Evolutionary conservation across 352 stramenopile species (phyloP).

Genomic region (Phytophthora lateralis): DNA sequence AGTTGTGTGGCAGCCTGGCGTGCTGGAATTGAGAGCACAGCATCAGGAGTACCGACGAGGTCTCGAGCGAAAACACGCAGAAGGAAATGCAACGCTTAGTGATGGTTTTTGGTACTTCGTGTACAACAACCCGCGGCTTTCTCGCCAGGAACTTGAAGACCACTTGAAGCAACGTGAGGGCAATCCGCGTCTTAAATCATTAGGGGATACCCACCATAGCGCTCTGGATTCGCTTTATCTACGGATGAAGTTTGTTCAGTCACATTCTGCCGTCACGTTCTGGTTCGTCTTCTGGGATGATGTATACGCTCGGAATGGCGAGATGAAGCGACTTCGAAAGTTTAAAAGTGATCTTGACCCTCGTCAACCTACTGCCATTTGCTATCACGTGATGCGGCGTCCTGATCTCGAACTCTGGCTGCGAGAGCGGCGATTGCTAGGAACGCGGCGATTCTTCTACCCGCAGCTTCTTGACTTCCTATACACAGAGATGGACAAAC

Average conservation of each 20-base stretch:
- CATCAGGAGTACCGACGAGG: conserved; percentile 32
- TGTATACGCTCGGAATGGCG: conserved; percentile 42
- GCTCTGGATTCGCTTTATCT: conserved; percentile 45
- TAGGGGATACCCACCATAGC: conserved; percentile 21
- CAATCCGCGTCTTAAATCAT: conserved; percentile 27
- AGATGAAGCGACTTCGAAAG: conserved; percentile 35
- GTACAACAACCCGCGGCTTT: conserved; percentile 42
- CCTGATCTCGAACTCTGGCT: conserved; percentile 39
- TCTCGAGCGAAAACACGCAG: conserved; percentile 25
- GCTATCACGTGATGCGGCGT: conserved; percentile 40
- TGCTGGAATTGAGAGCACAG: conserved; percentile 16
- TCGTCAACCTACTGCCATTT: conserved; percentile 29
- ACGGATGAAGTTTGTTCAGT: conserved; percentile 35
- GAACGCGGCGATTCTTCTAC: conserved; percentile 23
- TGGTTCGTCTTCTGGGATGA: conserved; percentile 65
- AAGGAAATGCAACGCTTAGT: conserved; percentile 37
- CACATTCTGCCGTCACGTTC: conserved; percentile 34
- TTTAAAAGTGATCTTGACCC: conserved; percentile 35
- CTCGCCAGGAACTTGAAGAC: conserved; percentile 28
- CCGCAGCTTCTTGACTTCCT: conserved; percentile 23
- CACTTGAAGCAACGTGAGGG: conserved; percentile 31
- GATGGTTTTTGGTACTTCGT: conserved; percentile 61
- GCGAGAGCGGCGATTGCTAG: conserved; percentile 12
- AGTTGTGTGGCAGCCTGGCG: conserved; percentile 18
- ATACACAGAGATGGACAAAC: background rate